A percentile compares a stretch with the other conserved stretches of the same genome.
Evolutionary conservation across 257 asterid genomes (phyloP).

Genomic region (Primulina tabacum): DNA sequence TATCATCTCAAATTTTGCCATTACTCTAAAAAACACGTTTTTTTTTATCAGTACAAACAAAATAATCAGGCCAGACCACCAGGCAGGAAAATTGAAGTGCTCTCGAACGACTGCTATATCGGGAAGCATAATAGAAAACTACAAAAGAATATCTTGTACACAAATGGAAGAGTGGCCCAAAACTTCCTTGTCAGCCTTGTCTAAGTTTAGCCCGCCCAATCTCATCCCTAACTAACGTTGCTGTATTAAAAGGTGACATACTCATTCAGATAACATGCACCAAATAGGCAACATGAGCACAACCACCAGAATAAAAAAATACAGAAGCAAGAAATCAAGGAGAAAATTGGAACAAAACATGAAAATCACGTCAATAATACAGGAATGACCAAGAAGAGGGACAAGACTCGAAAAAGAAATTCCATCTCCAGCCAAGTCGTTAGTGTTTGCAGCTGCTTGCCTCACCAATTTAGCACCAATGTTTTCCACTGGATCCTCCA

Average conservation of each 20-base stretch:
- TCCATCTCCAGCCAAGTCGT: conserved; percentile 99
- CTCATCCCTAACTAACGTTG: conserved; percentile 92
- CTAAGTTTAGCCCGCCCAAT: conserved; percentile 6
- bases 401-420: conserved; percentile 12
- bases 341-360: not conserved
- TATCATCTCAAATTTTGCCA: too few relatives aligned
- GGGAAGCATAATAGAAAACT: too few relatives aligned
- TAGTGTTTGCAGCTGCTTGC: conserved; percentile 97
- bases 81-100: too few relatives aligned
- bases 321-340: not conserved
- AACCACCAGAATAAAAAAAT: not conserved
- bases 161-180: too few relatives aligned
- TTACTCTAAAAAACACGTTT: too few relatives aligned
- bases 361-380: not conserved
- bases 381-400: not conserved
- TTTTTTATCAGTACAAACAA: too few relatives aligned
- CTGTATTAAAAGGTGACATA: conserved; percentile 26
- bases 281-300: not conserved
- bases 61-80: too few relatives aligned
- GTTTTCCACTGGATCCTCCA: conserved; percentile 96
- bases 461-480: conserved; percentile 95
- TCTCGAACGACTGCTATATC: too few relatives aligned
- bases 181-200: too few relatives aligned
- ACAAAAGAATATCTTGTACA: too few relatives aligned
- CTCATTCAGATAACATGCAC: not conserved